Percentiles rank a stretch among this genome's conserved stretches.
Conservation (phyloP, 2,329 filamentous ascomycete genomes). For the Purpureocillium takamizusanense region DNA sequence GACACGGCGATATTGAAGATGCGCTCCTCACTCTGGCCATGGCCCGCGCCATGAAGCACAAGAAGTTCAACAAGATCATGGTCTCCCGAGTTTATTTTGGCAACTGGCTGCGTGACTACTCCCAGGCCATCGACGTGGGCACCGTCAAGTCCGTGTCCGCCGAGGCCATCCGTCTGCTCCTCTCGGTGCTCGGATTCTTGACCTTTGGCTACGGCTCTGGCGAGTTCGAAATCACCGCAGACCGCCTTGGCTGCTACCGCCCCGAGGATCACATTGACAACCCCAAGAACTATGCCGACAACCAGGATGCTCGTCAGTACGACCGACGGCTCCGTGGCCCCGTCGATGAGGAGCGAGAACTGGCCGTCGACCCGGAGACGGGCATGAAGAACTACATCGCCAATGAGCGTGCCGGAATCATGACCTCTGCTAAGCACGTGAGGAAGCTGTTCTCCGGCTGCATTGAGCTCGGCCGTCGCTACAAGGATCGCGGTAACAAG, state of each 20-base stretch:
- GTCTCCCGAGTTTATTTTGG: constrained; percentile 91
- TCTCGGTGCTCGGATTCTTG: constrained; percentile 86
- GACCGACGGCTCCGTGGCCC: constrained; percentile 73
- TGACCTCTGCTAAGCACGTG: constrained; percentile 72
- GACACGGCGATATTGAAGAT: constrained; percentile 90
- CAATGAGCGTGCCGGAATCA: constrained; percentile 68
- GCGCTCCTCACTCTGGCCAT: constrained; percentile 64
- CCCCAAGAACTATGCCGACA: constrained; percentile 83
- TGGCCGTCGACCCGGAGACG: constrained; percentile 65
- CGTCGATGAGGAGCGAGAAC: constrained; percentile 68
- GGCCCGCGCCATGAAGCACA: constrained; percentile 44
- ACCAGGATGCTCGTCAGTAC: constrained; percentile 74
- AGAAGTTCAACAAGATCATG: constrained; percentile 82
- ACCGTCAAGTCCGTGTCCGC: constrained; percentile 85
- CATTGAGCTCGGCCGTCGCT: constrained; percentile 73
- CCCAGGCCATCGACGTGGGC: constrained; percentile 86
- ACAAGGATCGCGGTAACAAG: constrained; percentile 45
- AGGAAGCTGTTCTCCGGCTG: constrained; percentile 62
- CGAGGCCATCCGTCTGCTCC: constrained; percentile 80
- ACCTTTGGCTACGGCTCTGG: constrained; percentile 77
- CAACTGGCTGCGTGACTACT: constrained; percentile 92
- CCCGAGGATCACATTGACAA: constrained; percentile 72
- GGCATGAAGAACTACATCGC: constrained; percentile 94
- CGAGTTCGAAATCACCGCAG: constrained; percentile 77
- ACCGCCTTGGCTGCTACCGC: constrained; percentile 74